Base-by-base conservation (phyloP, 495 filamentous ascomycete genomes). In the Xylaria venustula region DNA sequence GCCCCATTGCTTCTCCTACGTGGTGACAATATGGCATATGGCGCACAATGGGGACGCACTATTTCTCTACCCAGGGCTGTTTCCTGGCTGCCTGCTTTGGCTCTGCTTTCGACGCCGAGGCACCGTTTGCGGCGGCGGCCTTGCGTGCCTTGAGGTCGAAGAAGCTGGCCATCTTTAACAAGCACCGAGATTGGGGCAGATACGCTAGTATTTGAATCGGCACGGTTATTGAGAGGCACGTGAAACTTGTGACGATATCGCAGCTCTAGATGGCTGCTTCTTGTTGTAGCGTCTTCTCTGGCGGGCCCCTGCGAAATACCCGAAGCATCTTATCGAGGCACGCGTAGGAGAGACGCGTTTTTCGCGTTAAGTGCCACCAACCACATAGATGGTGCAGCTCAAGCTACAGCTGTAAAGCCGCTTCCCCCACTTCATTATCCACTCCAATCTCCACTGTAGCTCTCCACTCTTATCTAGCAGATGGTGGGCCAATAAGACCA, bases 61-160 rank as follows among this genome's bases (percentile, higher is more conserved):
- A 98, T 91, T 99, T 99, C 80, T 98, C 95, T 54, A 98, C 93
- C 94, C 94, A 99, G 62, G 94, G 94, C 68, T 97, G 93, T 34
- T 87, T 78, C 63, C 85, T 83, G 34, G 77, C 79, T 20, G 77
- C 82, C 61, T 90, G 85, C 68, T 88, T 90, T 7, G 62, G 64
- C 2, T 64, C 82, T 74, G 62, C 41, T 49, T 83, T 86, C 61
- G 81, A 78, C 6, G 81, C 60, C 11, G 73, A 73, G 47, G 81
- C 73, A 22, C 81, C 77, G 47, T 77, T 78, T 28, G 87, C 86
- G 23, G 85, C 90, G 1, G 90, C 91, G 7, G 89, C 92, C 75
- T 91, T 90, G 25, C 92, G 90, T 42, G 93, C 94, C 77, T 93
- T 96, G 64, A 97, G 84, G 72, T 94, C 92, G 75, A 99, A 99